phyloP scores from a whole-genome alignment of 2,329 filamentous ascomycete species.

The Neofusicoccum sp. region DNA sequence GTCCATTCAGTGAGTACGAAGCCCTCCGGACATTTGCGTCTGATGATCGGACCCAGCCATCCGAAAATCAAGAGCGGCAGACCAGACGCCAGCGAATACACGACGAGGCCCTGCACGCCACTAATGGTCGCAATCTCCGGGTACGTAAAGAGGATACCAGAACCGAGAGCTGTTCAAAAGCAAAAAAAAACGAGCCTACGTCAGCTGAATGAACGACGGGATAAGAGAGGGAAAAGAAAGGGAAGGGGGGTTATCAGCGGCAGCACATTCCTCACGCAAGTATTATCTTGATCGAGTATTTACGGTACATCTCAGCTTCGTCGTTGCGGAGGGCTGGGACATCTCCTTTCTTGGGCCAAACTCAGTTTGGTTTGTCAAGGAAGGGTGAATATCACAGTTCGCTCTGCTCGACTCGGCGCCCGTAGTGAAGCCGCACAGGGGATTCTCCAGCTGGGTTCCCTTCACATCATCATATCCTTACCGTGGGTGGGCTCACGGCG shows the following conservation, averaged over 20 bases:
- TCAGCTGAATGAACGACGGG: slow-evolving; percentile 30
- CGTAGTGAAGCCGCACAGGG: slow-evolving; percentile 72
- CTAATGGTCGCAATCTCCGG: slow-evolving; percentile 78
- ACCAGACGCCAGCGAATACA: slow-evolving; percentile 74
- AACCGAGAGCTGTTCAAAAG: slow-evolving; percentile 68
- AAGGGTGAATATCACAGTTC: slow-evolving; percentile 52
- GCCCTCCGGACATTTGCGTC: slow-evolving; percentile 77
- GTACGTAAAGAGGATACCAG: slow-evolving; percentile 81
- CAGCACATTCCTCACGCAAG: slow-evolving; percentile 98
- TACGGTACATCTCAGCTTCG: slow-evolving; percentile 95
- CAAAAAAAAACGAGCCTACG: slow-evolving; percentile 31
- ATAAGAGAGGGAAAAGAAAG: slow-evolving; percentile 35
- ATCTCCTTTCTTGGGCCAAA: slow-evolving; percentile 10
- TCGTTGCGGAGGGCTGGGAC: slow-evolving; percentile 33
- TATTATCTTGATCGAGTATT: slow-evolving; percentile 98
- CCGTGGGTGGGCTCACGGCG: not conserved
- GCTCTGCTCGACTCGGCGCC: slow-evolving; percentile 61
- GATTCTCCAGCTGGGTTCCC: slow-evolving; percentile 1
- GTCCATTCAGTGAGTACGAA: slow-evolving; percentile 88
- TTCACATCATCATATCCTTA: not conserved
- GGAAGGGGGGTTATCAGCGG: slow-evolving; percentile 64
- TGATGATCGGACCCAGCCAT: slow-evolving; percentile 73
- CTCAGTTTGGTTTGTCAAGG: not conserved
- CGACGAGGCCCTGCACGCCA: slow-evolving; percentile 75
- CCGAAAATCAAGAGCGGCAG: slow-evolving; percentile 76